Conservation (phyloP, 1,284 basidiomycete genomes). For the Dichomitus squalens region DNA sequence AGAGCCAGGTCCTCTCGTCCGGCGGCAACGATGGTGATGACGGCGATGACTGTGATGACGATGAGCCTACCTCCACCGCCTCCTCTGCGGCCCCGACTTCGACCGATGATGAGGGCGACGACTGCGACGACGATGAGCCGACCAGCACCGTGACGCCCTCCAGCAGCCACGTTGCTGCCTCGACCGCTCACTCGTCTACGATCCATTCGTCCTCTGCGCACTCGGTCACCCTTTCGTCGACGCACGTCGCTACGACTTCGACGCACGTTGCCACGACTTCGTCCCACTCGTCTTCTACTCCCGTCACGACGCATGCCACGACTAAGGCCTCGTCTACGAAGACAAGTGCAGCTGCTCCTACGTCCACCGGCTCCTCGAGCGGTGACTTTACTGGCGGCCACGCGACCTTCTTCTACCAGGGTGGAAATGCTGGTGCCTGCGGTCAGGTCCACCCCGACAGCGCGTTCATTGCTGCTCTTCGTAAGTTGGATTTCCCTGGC, state of each 20-base stretch:
- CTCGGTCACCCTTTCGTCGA: conserved; percentile 6
- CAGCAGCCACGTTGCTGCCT: background rate
- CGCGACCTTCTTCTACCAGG: conserved; percentile 52
- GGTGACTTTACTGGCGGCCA: conserved; percentile 42
- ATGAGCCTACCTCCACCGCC: conserved; percentile 18
- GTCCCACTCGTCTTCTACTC: background rate
- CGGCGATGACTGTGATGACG: conserved; percentile 35
- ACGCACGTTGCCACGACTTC: background rate
- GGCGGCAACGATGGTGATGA: conserved; percentile 22
- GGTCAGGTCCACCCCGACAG: conserved; percentile 68
- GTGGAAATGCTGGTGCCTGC: conserved; percentile 73
- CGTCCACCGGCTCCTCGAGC: conserved; percentile 16
- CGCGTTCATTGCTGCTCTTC: conserved; percentile 71
- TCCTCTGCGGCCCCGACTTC: conserved; percentile 20
- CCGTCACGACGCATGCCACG: background rate
- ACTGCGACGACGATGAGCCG: conserved; percentile 20
- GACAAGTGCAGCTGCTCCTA: conserved; percentile 24
- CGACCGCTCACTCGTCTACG: conserved; percentile 9
- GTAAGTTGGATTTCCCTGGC: conserved; percentile 36
- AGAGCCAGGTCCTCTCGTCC: no score
- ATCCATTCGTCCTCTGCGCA: conserved; percentile 10
- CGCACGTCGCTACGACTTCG: conserved; percentile 1
- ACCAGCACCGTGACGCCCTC: conserved; percentile 8
- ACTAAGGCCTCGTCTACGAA: conserved; percentile 14
- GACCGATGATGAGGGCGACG: conserved; percentile 18